Evolutionary conservation across 2,329 filamentous ascomycete genomes (phyloP).

Genomic region (Seiridium cupressi): DNA sequence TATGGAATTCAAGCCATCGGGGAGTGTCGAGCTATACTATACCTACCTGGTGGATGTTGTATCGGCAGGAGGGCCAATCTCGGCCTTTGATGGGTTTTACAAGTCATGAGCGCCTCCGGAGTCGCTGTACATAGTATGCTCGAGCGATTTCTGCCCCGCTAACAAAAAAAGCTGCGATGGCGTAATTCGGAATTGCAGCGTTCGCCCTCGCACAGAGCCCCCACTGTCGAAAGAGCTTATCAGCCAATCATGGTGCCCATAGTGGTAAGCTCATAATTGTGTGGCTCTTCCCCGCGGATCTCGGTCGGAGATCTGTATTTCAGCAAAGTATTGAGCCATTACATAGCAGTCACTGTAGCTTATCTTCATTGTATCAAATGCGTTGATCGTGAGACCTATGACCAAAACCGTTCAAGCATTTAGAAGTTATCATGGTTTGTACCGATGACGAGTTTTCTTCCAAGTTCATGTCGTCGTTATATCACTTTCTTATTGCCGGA

Average conservation of each 20-base stretch:
- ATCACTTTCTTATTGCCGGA: too few relatives aligned
- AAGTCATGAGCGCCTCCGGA: not conserved
- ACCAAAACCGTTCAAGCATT: too few relatives aligned
- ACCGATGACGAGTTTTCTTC: too few relatives aligned
- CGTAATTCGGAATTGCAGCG: not conserved
- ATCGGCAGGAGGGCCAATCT: too few relatives aligned
- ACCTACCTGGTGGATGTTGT: not conserved
- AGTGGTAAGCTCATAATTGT: not conserved
- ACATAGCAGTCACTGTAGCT: too few relatives aligned
- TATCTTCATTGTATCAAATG: too few relatives aligned
- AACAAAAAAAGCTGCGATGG: conserved; percentile 3
- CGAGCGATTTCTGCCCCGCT: not conserved
- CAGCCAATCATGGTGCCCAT: not conserved
- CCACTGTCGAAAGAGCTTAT: not conserved
- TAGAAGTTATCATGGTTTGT: too few relatives aligned
- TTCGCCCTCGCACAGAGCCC: not conserved
- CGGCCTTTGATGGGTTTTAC: not conserved
- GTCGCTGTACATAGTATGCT: not conserved
- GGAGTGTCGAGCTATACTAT: not conserved
- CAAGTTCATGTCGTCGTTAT: too few relatives aligned
- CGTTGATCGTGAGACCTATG: too few relatives aligned
- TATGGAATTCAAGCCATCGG: not conserved
- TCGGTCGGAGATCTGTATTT: conserved; percentile 1
- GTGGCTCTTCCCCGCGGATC: not conserved
- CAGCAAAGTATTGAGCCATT: not conserved